Base-by-base conservation (phyloP, 2,329 filamentous ascomycete genomes). In the Furcasterigmium furcatum region DNA sequence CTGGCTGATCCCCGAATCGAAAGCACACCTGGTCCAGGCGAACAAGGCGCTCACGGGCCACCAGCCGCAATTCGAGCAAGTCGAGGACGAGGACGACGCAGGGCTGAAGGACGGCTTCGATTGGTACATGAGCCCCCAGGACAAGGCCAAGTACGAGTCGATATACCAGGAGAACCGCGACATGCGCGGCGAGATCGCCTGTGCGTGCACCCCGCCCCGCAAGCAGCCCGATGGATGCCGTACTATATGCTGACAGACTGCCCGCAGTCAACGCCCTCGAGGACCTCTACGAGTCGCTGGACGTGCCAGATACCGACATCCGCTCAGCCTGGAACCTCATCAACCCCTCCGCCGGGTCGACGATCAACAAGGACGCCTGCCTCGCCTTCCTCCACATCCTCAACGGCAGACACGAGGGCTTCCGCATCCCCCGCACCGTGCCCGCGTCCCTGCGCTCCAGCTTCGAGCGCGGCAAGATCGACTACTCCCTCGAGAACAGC, bases 71-170 rank as follows among this genome's bases (percentile, higher is more conserved):
- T 96, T 97, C 64, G 91, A 96, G 66, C 79, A 83, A 51, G 82
- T 95, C 48, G 87, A 91, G 45, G 87, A 91, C 56, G 88, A 95
- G 49, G 82, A 85, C 53, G 91, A 96, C 56, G 83, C 85, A 4
- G 91, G 91, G 1, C 74, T 99, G 51, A 95, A 95, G 65, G 91
- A 96, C 67, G 92, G 92, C 12, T 99, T 99, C 66, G 94, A 99
- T 66, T 99, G 94, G 94, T 99, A 99, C 72, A 99, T 99, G 90
- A 91, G 84, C 49, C 94, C 94, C 1, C 69, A 75, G 24, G 91
- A 99, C 70, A 95, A 95, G 70, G 64, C 82, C 53, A 97, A 96
- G 68, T 99, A 99, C 71, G 91, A 96, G 68, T 89, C 92, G 58
- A 99, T 99, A 68, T 99, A 97, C 70, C 87, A 87, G 53, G 91